Evolutionary conservation across 768 basidiomycete genomes (phyloP), one percentile per base, ranked within the genome.

Genomic region (Tylopilus cervinicoccineus): DNA sequence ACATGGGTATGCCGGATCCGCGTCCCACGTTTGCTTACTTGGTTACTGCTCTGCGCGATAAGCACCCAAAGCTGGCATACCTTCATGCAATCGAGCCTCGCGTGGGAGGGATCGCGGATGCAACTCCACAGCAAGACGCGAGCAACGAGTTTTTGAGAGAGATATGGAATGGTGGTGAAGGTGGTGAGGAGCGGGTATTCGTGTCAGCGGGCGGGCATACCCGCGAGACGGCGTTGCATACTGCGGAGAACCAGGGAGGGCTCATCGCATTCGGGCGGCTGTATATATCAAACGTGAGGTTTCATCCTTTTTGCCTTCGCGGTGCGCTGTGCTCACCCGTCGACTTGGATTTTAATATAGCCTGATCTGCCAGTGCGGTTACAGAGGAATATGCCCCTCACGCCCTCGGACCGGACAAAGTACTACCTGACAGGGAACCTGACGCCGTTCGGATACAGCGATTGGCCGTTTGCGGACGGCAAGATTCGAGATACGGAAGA

Each of bases 1-100:
- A 71, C 31, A 79, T 83, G 77, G 60, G 69, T 3, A 79, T 80
- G 38, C 13, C 22, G 4, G 22, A 23, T 14, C 23, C 38, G 12
- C 14, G 23, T 14, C 38, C 38, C 13, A 38, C 23, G 14, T 85
- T 79, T 63, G 51, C 69, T 0, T 72, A 82, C 61, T 51, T 84
- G 26, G 71, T 77, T 27, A 42, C 66, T 3, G 46, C 71, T 36
- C 48, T 84, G 14, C 58, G 54, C 13, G 48, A 57, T 34, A 63
- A 66, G 17, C 54, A 55, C 23, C 51, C 54, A 8, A 48, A 62
- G 7, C 58, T 78, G 11, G 76, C 78, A 0, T 84, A 81, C 61
- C 52, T 83, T 4, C 80, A 82, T 12, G 19, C n/a, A n/a, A n/a
- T n/a, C n/a, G 32, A 38, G 31, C 17, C 45, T 38, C n/a, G 45